A percentile compares a stretch with the other conserved stretches of the same genome.
Evolutionary conservation across 148 eudicot species (phyloP).

Genomic region (Amaranthus hypochondriacus): DNA sequence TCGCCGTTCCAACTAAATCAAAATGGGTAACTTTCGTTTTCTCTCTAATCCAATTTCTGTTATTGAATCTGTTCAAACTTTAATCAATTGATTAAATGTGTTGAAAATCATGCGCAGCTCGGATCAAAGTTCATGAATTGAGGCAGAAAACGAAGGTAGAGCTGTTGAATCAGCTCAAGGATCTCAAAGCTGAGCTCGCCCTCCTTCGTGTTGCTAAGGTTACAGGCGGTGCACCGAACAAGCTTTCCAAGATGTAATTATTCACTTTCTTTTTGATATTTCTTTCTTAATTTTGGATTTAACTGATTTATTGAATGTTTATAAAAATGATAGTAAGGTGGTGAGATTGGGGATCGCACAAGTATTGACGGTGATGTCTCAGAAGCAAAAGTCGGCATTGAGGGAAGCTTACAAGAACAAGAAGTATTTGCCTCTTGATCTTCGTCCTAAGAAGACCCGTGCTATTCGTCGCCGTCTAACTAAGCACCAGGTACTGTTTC

Average conservation of each 20-base stretch:
- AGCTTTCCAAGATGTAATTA: constrained; percentile 42
- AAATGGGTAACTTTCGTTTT: too few species aligned
- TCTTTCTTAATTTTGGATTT: too few species aligned
- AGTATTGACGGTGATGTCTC: constrained; percentile 57
- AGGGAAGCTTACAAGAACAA: constrained; percentile 64
- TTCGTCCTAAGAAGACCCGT: constrained; percentile 63
- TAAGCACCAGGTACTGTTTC: constrained; percentile 44
- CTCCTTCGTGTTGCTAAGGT: constrained; percentile 57
- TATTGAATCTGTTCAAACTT: too few species aligned
- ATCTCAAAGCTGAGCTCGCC: constrained; percentile 49
- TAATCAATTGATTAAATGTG: too few species aligned
- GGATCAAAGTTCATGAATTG: constrained; percentile 7
- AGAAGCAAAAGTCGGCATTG: constrained; percentile 51
- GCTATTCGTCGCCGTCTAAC: constrained; percentile 54
- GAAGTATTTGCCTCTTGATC: constrained; percentile 58
- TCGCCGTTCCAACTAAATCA: too few species aligned
- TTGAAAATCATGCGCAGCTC: not conserved
- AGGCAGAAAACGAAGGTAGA: constrained; percentile 27
- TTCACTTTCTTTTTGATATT: not conserved
- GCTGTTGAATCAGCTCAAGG: constrained; percentile 36
- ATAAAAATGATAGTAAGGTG: constrained; percentile 46
- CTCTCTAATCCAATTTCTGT: too few species aligned
- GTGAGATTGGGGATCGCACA: constrained; percentile 51
- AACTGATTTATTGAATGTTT: not conserved
- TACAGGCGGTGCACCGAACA: constrained; percentile 54